Percentiles rank a stretch among this genome's conserved stretches.
phyloP scores from a whole-genome alignment of 805 yeast species.

The Schizosaccharomyces octosporus region DNA sequence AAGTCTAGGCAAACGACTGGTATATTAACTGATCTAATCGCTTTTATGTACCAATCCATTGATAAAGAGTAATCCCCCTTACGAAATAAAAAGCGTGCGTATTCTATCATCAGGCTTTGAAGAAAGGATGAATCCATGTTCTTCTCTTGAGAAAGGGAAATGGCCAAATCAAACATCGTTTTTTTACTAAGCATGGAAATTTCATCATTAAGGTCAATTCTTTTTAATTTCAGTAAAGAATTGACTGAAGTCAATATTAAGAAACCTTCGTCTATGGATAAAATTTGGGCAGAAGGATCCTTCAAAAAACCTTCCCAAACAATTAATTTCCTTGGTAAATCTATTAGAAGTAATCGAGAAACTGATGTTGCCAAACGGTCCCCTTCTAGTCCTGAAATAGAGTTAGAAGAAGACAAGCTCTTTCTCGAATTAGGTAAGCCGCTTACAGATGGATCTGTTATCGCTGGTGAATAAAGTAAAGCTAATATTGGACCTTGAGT shows the following conservation, averaged over 20 bases:
- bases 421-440: background rate
- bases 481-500: background rate
- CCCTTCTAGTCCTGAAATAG: background rate
- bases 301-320: background rate
- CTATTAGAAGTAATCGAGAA: background rate
- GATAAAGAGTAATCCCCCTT: background rate
- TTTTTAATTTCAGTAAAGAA: background rate
- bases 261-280: background rate
- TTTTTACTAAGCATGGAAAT: background rate
- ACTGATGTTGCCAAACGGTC: background rate
- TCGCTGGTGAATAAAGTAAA: background rate
- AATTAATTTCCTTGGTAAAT: background rate
- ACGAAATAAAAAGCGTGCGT: background rate
- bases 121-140: background rate
- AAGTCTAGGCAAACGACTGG: background rate
- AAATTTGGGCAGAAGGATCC: background rate
- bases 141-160: background rate
- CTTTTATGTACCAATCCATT: background rate
- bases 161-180: background rate
- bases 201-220: background rate
- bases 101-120: background rate
- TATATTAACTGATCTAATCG: background rate
- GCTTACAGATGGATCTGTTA: background rate
- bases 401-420: background rate
- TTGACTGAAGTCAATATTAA: background rate